Base-by-base conservation (phyloP, 179 eudicot species). In the Spergularia azorica region DNA sequence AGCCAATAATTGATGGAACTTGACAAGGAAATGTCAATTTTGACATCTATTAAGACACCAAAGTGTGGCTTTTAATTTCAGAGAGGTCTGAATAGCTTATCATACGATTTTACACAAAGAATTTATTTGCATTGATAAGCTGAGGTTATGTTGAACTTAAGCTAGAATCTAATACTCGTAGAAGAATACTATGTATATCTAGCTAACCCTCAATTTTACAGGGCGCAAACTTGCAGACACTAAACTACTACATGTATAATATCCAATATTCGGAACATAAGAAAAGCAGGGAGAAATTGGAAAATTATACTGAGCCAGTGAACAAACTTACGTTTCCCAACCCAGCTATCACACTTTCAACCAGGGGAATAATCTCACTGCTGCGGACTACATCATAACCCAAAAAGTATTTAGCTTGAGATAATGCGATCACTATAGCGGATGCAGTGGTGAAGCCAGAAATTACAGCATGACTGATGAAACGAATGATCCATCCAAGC, bases 381-480 rank as follows among this genome's bases (percentile, higher is more conserved):
- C 97, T 94, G 77, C 90, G 81, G 66, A 70, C 91, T 56, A 96
- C 77, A 76, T 84, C 86, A 84, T 96, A 96, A 51, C 99, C 99
- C 87, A 96, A 66, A 83, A 96, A 96, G 83, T 96, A 91, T 83
- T 96, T 96, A 60, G 93, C 93, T 88, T 96, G 98, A 83, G 99
- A 93, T 87, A 96, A 79, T 76, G 88, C 99, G 76, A 95, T 96
- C 65, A 90, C 97, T 87, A 94, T 82, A 76, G 99, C 99, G 68
- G 99, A 96, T 73, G 99, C 92, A 39, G 98, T 96, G 71, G 99
- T 96, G 79, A 96, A 94, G 83, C 99, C 99, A 79, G 99, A 96
- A 81, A 96, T 96, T 76, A 96, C 98, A 71, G 99, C 93, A 79
- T 92, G 99, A 82, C 99, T 96, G 84, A 96, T 96, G 86, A 96